Base-by-base conservation (phyloP, 352 stramenopile genomes). In the Globisporangium ultimum region DNA sequence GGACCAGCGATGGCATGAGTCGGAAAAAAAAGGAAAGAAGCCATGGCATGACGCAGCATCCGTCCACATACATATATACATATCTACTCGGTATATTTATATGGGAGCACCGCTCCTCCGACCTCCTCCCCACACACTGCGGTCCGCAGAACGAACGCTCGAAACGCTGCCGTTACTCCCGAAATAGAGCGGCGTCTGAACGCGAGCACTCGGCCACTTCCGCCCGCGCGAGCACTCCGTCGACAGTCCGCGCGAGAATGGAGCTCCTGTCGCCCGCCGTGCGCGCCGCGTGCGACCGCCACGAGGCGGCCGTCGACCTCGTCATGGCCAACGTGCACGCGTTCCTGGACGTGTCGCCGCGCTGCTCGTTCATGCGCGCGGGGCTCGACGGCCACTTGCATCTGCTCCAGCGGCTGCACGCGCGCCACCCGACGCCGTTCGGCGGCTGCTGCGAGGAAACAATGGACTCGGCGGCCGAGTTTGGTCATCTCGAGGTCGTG, bases 371-470 rank as follows among this genome's bases (percentile, higher is more conserved):
- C 50, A 84, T 76, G 61, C 63, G 68, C 8, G 82, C 82, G 21
- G 68, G 78, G 3, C 63, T 92, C 13, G 53, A 49, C 2, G 82
- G 82, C 20, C 74, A 87, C 41, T 41, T 78, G 50, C 64, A 76
- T 0, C 65, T 92, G 3, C 74, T 92, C 32, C 58, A 78, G 28
- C 88, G 78, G 67, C 63, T 92, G 48, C 74, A 87, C 45, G 17
- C 43, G 38, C 50, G 59, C 18, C 66, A 80, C 49, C 52, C 55
- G 15, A 18, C 67, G 28, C 65, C 70, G 1, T 42, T 63, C 3
- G 72, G 82, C 8, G 50, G 38, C 12, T 78, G 67, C 45, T 60
- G 62, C 17, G 15, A 60, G 20, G 53, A 68, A 34, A 68, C 64
- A 43, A 76, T 78, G 64, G 64, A 76, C 55, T 36, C 66, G 55